Conservation (phyloP, 2,329 filamentous ascomycete species). For the Ascochyta rabiei region DNA sequence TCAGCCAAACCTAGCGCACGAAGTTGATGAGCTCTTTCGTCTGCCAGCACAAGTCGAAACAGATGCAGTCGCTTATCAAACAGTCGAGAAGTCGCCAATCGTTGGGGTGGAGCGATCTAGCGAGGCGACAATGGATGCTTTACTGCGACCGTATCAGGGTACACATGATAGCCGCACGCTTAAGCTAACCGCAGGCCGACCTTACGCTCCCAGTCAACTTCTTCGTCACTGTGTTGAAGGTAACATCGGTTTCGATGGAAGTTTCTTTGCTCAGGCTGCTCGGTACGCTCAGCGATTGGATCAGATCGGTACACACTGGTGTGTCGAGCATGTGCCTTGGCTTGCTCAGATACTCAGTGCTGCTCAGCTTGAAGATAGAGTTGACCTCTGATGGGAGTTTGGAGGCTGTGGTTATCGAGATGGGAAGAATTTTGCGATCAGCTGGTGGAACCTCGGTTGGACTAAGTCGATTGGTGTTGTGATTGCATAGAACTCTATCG, state of each 20-base stretch:
- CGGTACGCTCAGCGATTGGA: slow-evolving; percentile 8
- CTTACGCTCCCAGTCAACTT: not conserved
- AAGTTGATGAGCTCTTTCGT: not conserved
- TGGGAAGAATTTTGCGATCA: not conserved
- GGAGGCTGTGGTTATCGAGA: too few relatives aligned
- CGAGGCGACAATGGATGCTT: slow-evolving; percentile 1
- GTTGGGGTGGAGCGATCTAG: not conserved
- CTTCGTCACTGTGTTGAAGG: slow-evolving; percentile 19
- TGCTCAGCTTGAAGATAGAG: not conserved
- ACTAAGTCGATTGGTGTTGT: too few relatives aligned
- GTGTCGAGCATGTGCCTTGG: slow-evolving; percentile 6
- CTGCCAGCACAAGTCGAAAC: not conserved
- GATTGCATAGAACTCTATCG: too few relatives aligned
- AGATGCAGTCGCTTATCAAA: not conserved
- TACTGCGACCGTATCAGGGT: not conserved
- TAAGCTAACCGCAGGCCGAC: not conserved
- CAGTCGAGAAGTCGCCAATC: not conserved
- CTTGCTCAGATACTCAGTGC: slow-evolving; percentile 7
- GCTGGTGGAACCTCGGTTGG: too few relatives aligned
- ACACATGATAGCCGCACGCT: not conserved
- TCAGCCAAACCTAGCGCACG: not conserved
- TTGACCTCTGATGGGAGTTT: too few relatives aligned
- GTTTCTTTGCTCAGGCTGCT: slow-evolving; percentile 17
- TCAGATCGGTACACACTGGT: slow-evolving; percentile 1
- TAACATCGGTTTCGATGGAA: slow-evolving; percentile 3